Percentiles rank a stretch among this genome's conserved stretches.
Evolutionary conservation across 23 red algal genomes (phyloP).

Genomic region (Gracilaria gracilis): DNA sequence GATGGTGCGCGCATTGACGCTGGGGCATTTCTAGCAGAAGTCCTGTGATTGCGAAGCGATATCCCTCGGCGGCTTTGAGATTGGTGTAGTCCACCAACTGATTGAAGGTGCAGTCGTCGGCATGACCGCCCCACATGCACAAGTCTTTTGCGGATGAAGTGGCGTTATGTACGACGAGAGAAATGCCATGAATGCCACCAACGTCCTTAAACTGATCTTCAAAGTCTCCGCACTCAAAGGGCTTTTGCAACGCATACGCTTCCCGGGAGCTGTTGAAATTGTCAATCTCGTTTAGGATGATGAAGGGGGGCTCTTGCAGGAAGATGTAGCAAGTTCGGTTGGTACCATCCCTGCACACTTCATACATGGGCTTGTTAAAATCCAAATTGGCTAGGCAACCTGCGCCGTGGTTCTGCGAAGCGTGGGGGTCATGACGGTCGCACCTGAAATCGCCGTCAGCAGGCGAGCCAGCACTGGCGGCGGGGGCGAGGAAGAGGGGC

Average conservation of each 20-base stretch:
- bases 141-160: constrained; percentile 31
- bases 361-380: too few species aligned
- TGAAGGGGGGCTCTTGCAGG: constrained; percentile 49
- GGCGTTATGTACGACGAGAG: neutral
- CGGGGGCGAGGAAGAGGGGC: neutral
- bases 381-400: constrained; percentile 24
- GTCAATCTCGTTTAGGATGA: constrained; percentile 17
- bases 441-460: constrained; percentile 33
- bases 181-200: constrained; percentile 38
- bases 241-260: constrained; percentile 4
- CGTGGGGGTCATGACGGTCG: neutral
- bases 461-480: neutral
- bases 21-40: constrained; percentile 37
- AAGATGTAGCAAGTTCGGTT: constrained; percentile 45
- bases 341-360: neutral
- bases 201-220: neutral
- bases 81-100: constrained; percentile 38
- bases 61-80: neutral
- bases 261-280: neutral
- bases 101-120: constrained; percentile 45
- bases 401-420: neutral
- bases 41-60: constrained; percentile 43
- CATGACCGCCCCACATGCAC: constrained; percentile 57
- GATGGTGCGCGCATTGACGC: constrained; percentile 33
- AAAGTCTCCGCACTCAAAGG: constrained; percentile 33